A percentile compares a stretch with the other conserved stretches of the same genome.
Evolutionary conservation across 345 rosid genomes (phyloP).

Genomic region (Salix arbutifolia): DNA sequence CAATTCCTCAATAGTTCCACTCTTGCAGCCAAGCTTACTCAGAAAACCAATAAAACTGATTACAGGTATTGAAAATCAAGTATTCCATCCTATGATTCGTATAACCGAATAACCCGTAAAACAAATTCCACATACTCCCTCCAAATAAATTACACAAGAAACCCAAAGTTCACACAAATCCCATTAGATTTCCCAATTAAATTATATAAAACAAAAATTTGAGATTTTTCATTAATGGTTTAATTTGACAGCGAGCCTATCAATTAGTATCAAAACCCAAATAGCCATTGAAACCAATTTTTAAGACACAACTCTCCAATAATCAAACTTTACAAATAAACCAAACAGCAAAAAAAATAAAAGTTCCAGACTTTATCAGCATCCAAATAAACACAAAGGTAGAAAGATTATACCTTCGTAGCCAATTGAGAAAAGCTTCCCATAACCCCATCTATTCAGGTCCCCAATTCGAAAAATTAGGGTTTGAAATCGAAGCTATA

Average conservation of each 20-base stretch:
- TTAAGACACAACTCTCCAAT: background rate
- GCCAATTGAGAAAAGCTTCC: constrained; percentile 43
- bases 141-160: background rate
- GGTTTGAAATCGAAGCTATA: background rate
- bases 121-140: background rate
- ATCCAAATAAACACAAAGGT: constrained; percentile 1
- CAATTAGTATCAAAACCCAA: background rate
- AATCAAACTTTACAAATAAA: background rate
- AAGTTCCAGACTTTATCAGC: background rate
- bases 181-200: background rate
- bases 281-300: constrained; percentile 3
- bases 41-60: background rate
- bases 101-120: background rate
- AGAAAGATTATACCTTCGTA: constrained; percentile 26
- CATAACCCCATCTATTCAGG: constrained; percentile 29
- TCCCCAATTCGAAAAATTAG: background rate
- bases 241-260: background rate
- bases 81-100: background rate
- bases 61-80: background rate
- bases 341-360: background rate
- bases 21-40: background rate
- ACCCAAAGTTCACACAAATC: background rate
- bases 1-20: background rate
- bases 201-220: background rate
- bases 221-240: background rate